Evolutionary conservation across 805 yeast genomes (phyloP).

Genomic region (Cyberlindnera saturnus): DNA sequence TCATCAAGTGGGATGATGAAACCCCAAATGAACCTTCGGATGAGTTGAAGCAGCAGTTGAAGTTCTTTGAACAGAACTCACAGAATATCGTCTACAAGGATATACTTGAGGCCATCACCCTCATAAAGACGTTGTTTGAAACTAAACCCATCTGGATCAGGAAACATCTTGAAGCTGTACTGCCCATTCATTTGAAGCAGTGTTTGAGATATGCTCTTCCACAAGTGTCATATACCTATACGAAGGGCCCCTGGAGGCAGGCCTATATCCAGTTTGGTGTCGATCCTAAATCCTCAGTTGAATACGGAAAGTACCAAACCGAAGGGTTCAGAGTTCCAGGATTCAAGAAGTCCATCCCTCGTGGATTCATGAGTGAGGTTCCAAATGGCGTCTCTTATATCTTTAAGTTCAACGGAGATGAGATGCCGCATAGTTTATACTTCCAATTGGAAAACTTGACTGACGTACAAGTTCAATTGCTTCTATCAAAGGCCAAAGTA

Average conservation of each 20-base stretch:
- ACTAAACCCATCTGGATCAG: conserved; percentile 83
- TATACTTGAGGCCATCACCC: conserved; percentile 24
- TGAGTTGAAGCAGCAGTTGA: conserved; percentile 41
- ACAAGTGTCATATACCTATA: conserved; percentile 71
- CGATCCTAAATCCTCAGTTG: conserved; percentile 57
- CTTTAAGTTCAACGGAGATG: conserved; percentile 66
- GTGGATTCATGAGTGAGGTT: conserved; percentile 27
- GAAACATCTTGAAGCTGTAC: conserved; percentile 53
- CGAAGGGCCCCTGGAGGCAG: conserved; percentile 94
- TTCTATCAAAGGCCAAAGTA: conserved; percentile 35
- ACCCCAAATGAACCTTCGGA: conserved; percentile 47
- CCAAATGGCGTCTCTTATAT: conserved; percentile 34
- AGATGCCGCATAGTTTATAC: conserved; percentile 61
- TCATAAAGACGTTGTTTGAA: conserved; percentile 44
- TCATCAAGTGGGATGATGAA: conserved; percentile 41
- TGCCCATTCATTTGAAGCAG: conserved; percentile 39
- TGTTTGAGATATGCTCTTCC: conserved; percentile 74
- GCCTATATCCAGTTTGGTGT: conserved; percentile 73
- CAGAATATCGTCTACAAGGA: conserved; percentile 23
- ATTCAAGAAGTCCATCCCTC: conserved; percentile 26
- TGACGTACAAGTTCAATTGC: conserved; percentile 51
- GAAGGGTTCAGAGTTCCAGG: conserved; percentile 57
- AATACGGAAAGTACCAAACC: conserved; percentile 66
- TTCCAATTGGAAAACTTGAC: conserved; percentile 75
- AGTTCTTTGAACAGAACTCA: conserved; percentile 27